Conservation (phyloP, 805 yeast genomes). For the Candida boidinii region DNA sequence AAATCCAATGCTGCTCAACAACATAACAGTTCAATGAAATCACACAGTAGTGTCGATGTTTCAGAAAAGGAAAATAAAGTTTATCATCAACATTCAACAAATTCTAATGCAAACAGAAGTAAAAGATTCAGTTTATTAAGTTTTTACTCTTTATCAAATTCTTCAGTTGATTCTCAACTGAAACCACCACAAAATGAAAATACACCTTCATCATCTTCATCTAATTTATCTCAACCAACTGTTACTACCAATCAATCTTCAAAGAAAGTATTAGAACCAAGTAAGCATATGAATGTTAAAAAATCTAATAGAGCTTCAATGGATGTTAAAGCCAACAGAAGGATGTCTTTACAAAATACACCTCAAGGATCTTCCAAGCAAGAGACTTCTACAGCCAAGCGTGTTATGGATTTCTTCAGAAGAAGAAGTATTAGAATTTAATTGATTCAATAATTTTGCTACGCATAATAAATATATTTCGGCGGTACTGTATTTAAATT, state of each 20-base stretch:
- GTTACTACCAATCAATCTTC: slow-evolving; percentile 19
- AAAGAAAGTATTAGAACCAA: slow-evolving; percentile 18
- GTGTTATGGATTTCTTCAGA: slow-evolving; percentile 71
- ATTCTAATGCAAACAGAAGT: no score
- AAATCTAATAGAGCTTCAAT: slow-evolving; percentile 7
- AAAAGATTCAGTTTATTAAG: slow-evolving; percentile 25
- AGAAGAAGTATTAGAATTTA: slow-evolving; percentile 43
- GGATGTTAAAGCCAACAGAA: no score
- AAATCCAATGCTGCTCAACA: no score
- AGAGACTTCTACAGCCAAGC: slow-evolving; percentile 68
- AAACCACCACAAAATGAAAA: slow-evolving; percentile 1
- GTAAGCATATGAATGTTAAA: slow-evolving; percentile 20
- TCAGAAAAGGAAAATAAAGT: background rate
- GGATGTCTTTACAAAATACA: no score
- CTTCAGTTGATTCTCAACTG: background rate
- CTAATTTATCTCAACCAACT: slow-evolving; percentile 2
- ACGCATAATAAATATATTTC: no score
- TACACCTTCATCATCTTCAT: slow-evolving; percentile 1
- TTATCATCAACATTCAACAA: no score
- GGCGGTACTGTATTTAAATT: no score
- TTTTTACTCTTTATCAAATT: slow-evolving; percentile 15
- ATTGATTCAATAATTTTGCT: no score
- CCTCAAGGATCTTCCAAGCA: slow-evolving; percentile 25
- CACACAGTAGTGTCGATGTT: background rate
- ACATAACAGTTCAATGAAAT: background rate